Evolutionary conservation across 1,284 basidiomycete genomes (phyloP), one percentile per base, ranked within the genome.

Genomic region (Apiotrichum domesticum): DNA sequence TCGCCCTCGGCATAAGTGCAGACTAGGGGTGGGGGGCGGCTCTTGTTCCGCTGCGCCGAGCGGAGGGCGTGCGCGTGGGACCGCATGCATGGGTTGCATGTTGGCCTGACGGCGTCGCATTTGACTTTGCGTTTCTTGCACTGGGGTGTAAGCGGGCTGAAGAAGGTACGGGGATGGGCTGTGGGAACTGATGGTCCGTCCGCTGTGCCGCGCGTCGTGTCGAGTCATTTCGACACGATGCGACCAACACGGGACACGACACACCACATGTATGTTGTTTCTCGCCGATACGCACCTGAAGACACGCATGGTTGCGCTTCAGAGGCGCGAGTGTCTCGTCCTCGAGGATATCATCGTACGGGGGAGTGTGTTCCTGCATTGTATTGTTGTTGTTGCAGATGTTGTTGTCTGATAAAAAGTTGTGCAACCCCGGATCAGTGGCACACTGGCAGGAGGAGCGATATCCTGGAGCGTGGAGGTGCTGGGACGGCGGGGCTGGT

Each of bases 51-150:
- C 47, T 71, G 67, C 0, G 73, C 72, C 1, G 70, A 66, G 13
- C 73, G 66, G 5, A 71, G 53, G 3, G 72, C 72, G 52, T 75
- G 73, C 0, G 70, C 72, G 50, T 75, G 72, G 8, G 71, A 73
- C 2, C 73, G 65, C 41, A 75, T 54, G 57, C 73, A 75, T 1
- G 71, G 73, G 37, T 69, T 61, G 55, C 73, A 75, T 6, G 63
- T 63, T 5, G 73, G 73, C 39, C 62, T 60, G 34, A 64, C 68
- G 9, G 66, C 73, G 54, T 73, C 71, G 50, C 73, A 75, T 56
- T 73, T 72, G 35, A 72, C 70, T 54, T 75, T 75, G 15, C 73
- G 66, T 53, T 71, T 71, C 63, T 75, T 75, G 62, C 73, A 75
- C 61, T 72, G 63, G 1, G 9, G 37, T 4, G 46, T 54, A 21